A percentile compares a stretch with the other conserved stretches of the same genome.
Evolutionary conservation across 148 eudicot genomes (phyloP).

Genomic region (Mesembryanthemum crystallinum): DNA sequence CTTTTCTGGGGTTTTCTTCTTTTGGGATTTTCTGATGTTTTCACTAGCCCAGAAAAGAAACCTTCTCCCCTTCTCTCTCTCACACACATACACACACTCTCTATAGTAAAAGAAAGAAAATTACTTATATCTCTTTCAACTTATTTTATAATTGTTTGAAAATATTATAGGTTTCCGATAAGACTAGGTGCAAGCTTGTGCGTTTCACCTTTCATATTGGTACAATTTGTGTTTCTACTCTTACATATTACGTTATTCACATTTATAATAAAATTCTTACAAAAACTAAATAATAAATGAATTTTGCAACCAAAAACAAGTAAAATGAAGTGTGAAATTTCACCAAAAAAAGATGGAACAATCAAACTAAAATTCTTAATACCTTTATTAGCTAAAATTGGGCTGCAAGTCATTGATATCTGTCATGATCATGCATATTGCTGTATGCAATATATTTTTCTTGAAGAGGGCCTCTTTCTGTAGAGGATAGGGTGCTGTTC

Average conservation of each 20-base stretch:
- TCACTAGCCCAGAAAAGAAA: not conserved
- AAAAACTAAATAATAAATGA: not conserved
- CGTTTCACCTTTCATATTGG: no score
- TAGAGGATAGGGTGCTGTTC: slow-evolving; percentile 2
- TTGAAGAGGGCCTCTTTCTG: not conserved
- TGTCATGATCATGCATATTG: slow-evolving; percentile 14
- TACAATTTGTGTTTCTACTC: no score
- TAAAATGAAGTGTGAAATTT: no score
- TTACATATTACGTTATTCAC: no score
- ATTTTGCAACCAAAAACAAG: no score
- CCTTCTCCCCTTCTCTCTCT: not conserved
- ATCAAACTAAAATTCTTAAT: not conserved
- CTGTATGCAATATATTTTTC: not conserved
- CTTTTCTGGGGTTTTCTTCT: slow-evolving; percentile 17
- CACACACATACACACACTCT: not conserved
- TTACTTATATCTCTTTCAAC: no score
- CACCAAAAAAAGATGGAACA: no score
- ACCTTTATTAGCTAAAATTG: not conserved
- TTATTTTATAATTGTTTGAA: not conserved
- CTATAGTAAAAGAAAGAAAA: no score
- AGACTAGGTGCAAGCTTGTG: no score
- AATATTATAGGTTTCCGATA: no score
- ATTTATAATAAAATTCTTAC: no score
- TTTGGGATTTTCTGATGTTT: slow-evolving; percentile 13
- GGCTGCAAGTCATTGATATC: not conserved